Conservation (phyloP, 129 eudicot species). For the Tagetes erecta region DNA sequence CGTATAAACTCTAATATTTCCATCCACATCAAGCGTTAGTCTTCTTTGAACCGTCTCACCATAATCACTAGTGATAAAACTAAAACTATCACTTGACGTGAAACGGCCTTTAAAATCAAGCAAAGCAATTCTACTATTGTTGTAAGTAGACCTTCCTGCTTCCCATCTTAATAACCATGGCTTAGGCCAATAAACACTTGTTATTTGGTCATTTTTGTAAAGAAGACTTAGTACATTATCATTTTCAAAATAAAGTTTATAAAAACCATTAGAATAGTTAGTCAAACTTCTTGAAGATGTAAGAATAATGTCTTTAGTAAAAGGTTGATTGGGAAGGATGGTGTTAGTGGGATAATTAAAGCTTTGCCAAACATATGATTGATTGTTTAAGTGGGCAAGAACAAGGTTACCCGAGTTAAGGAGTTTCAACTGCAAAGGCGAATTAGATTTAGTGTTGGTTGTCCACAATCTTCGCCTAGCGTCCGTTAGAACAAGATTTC, state of each 20-base stretch:
- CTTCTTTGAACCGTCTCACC: slow-evolving; percentile 39
- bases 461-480: slow-evolving; percentile 32
- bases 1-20: slow-evolving; percentile 41
- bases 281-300: slow-evolving; percentile 38
- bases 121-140: slow-evolving; percentile 32
- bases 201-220: slow-evolving; percentile 35
- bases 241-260: slow-evolving; percentile 40
- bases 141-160: slow-evolving; percentile 38
- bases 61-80: slow-evolving; percentile 30
- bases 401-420: slow-evolving; percentile 47
- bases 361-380: slow-evolving; percentile 51
- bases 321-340: slow-evolving; percentile 47
- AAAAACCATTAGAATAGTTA: slow-evolving; percentile 48
- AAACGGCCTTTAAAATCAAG: slow-evolving; percentile 46
- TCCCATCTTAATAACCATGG: slow-evolving; percentile 28
- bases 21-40: slow-evolving; percentile 43
- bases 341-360: slow-evolving; percentile 56
- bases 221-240: slow-evolving; percentile 45
- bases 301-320: slow-evolving; percentile 31
- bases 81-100: slow-evolving; percentile 34
- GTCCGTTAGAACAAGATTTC: slow-evolving; percentile 14
- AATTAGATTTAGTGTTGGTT: slow-evolving; percentile 23
- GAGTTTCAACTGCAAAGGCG: slow-evolving; percentile 28
- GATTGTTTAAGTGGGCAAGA: background rate
- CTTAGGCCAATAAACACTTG: slow-evolving; percentile 40